Conservation (phyloP, 108 stramenopile species). For the Pseudonitzschia pungens region DNA sequence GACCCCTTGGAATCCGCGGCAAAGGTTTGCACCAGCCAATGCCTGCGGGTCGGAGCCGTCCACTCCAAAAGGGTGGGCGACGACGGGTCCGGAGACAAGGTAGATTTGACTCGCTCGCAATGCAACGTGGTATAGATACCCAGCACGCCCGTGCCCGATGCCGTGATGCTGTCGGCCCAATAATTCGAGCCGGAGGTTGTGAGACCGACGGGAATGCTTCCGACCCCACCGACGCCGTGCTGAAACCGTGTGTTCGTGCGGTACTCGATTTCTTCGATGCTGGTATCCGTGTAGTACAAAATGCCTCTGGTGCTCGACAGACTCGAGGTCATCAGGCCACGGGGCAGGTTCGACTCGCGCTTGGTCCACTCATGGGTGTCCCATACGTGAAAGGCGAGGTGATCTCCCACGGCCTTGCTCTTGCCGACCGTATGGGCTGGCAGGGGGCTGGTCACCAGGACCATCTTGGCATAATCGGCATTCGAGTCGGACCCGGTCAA, state of each 20-base stretch:
- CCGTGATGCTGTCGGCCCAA: conserved; percentile 34
- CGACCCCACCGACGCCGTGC: conserved; percentile 1
- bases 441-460: conserved; percentile 26
- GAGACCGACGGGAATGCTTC: conserved; percentile 49
- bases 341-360: conserved; percentile 1
- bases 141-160: conserved; percentile 45
- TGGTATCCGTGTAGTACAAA: conserved; percentile 29
- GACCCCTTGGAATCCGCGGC: conserved; percentile 52
- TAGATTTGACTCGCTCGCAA: conserved; percentile 45
- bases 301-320: conserved; percentile 19
- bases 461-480: conserved; percentile 30
- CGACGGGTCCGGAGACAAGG: conserved; percentile 1
- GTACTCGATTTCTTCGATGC: conserved; percentile 21
- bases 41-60: conserved; percentile 57
- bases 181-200: conserved; percentile 54
- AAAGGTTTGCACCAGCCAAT: conserved; percentile 68
- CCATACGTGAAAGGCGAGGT: conserved; percentile 19
- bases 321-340: conserved; percentile 23
- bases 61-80: conserved; percentile 32
- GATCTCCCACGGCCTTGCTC: conserved; percentile 4
- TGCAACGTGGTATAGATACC: conserved; percentile 56
- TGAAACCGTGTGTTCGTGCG: conserved; percentile 20
- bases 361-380: conserved; percentile 30
- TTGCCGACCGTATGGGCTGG: conserved; percentile 14
- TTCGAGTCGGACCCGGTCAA: conserved; percentile 26